Base-by-base conservation (phyloP, 1,284 basidiomycete genomes). In the Paramarasmius palmivorus region DNA sequence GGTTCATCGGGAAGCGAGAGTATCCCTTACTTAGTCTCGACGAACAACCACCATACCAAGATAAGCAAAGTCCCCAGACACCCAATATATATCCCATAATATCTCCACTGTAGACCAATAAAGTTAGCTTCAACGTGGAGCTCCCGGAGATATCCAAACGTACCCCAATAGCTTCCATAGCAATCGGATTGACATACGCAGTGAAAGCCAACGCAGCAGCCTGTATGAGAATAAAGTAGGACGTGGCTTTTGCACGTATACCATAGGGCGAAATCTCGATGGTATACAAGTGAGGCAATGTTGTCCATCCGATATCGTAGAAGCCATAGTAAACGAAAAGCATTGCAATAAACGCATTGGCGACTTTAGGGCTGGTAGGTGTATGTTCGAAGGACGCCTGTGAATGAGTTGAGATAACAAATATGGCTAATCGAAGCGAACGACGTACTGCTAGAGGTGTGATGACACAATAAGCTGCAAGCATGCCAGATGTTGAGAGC, bases 161-260 rank as follows among this genome's bases (percentile, higher is more conserved):
- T 19, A 55, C 53, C 36, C 53, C 41, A 26, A 51, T 38, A 20
- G 37, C 25, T 29, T 55, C 41, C 34, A 55, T 50, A 4, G 41
- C 53, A 22, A 55, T 38, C 1, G 53, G 53, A 41, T 55, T 42
- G 20, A 55, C 35, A 42, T 40, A 55, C 17, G 50, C 20, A n/a
- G 44, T 50, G 34, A 51, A 37, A 8, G 53, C 37, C 17, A 51
- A 23, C 9, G 49, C 35, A 2, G 44, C 41, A 26, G 41, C 44
- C 45, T 55, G 49, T 4, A 51, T 25, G n/a, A 55, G 44, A 14
- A 35, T 38, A 38, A 55, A 55, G 26, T 46, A 55, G 9, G 53
- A 50, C 20, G 50, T 29, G 7, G 53, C 53, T 29, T 45, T 38
- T 4, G 53, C 53, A 22, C 53, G 26, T 2, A 55, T 50, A 2